phyloP scores from a whole-genome alignment of 164 flowering plant genomes.

The Saururus chinensis region DNA sequence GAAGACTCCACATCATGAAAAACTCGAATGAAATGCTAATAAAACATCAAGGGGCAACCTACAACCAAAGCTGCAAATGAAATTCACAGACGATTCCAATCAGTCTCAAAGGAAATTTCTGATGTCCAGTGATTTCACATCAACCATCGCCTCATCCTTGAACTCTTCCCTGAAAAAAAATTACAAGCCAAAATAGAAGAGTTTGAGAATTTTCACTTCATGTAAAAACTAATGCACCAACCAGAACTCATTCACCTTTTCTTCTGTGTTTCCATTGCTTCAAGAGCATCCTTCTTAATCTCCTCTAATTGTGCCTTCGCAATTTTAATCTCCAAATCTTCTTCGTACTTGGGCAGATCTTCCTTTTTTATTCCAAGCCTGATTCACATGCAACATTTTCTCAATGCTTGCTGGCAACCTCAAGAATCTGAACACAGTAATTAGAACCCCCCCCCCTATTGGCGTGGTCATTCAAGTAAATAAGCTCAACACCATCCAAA shows the following conservation, averaged over 20 bases:
- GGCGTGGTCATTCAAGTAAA: not conserved
- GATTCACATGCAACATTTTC: not conserved
- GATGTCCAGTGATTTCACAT: conserved; percentile 79
- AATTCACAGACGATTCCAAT: not conserved
- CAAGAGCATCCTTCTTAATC: conserved; percentile 79
- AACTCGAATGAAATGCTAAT: too few species aligned
- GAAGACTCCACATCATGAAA: too few species aligned
- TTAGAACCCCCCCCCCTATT: not conserved
- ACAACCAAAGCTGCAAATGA: not conserved
- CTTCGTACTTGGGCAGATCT: conserved; percentile 89
- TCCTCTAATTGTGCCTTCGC: conserved; percentile 87
- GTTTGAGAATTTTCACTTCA: not conserved
- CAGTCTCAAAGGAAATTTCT: conserved; percentile 60
- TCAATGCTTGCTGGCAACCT: too few species aligned
- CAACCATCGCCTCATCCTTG: conserved; percentile 72
- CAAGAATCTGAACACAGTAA: not conserved
- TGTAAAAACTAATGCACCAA: too few species aligned
- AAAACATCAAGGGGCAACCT: not conserved
- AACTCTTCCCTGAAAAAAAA: conserved; percentile 75
- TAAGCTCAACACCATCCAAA: not conserved
- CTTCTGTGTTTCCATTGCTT: conserved; percentile 94
- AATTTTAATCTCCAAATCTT: conserved; percentile 62
- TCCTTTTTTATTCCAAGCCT: conserved; percentile 84
- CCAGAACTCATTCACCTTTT: conserved; percentile 41
- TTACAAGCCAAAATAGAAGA: not conserved